Percentiles rank a stretch among this genome's conserved stretches.
Conservation (phyloP, 306 rosid species). For the Parietaria judaica region DNA sequence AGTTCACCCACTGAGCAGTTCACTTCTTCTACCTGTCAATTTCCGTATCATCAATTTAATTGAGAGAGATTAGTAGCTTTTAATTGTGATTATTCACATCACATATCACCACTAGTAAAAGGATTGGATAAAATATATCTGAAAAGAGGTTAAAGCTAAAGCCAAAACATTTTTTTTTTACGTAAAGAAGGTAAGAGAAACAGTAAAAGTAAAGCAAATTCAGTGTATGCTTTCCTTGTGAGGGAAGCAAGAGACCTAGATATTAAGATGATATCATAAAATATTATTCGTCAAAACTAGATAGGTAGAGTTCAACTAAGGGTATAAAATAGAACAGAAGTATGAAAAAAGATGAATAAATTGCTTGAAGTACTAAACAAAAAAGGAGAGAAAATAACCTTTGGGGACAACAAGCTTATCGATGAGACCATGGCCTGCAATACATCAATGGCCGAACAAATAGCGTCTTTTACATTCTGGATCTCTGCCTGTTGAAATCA, state of each 20-base stretch:
- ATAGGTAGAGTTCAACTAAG: too few relatives aligned
- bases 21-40: slow-evolving; percentile 57
- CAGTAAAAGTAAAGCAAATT: slow-evolving; percentile 8
- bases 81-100: too few relatives aligned
- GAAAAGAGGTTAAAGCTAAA: too few relatives aligned
- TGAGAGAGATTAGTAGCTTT: too few relatives aligned
- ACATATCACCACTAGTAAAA: too few relatives aligned
- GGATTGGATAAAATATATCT: too few relatives aligned
- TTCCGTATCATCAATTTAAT: too few relatives aligned
- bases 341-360: too few relatives aligned
- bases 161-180: too few relatives aligned
- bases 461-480: slow-evolving; percentile 70
- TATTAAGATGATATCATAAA: background rate
- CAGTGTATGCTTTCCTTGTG: background rate
- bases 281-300: background rate
- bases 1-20: slow-evolving; percentile 57
- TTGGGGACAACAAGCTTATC: slow-evolving; percentile 49
- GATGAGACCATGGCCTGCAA: slow-evolving; percentile 95
- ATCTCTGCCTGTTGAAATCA: slow-evolving; percentile 55
- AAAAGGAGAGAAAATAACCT: slow-evolving; percentile 32
- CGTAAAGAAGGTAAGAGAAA: background rate
- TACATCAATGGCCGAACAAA: slow-evolving; percentile 85
- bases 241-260: background rate
- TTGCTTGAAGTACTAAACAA: too few relatives aligned
- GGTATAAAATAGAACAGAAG: too few relatives aligned